These are phyloP conservation scores for Xerophyta viscosa DNA, from an alignment of 106 monocot species.

Conservation along the genomic window DNA sequence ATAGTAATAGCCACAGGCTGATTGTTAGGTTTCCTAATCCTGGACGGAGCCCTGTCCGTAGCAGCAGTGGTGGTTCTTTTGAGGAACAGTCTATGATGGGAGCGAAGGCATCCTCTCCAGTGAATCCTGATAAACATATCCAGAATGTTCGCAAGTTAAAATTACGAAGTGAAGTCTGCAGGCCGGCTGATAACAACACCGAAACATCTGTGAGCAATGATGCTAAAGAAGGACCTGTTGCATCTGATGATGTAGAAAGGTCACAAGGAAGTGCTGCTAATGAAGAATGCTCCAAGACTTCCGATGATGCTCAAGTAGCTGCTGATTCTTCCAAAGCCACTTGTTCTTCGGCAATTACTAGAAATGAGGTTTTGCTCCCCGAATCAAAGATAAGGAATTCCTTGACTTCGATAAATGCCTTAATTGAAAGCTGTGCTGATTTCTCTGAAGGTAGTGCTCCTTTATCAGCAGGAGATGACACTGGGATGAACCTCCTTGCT, in stretches of 20 bases:
- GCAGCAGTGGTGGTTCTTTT: slow-evolving; percentile 24
- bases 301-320: slow-evolving; percentile 17
- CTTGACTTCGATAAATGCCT: slow-evolving; percentile 34
- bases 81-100: slow-evolving; percentile 38
- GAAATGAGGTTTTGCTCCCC: slow-evolving; percentile 10
- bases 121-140: slow-evolving; percentile 23
- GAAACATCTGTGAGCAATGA: slow-evolving; percentile 34
- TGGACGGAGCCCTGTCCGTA: slow-evolving; percentile 42
- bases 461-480: slow-evolving; percentile 38
- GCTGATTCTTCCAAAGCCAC: slow-evolving; percentile 15
- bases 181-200: slow-evolving; percentile 30
- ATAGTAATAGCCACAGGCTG: slow-evolving; percentile 43
- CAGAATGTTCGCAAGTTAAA: slow-evolving; percentile 23
- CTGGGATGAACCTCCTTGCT: slow-evolving; percentile 58
- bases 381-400: slow-evolving; percentile 22
- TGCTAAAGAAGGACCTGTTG: slow-evolving; percentile 26
- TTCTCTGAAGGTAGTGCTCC: slow-evolving; percentile 27
- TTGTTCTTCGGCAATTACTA: slow-evolving; percentile 21
- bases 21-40: slow-evolving; percentile 55
- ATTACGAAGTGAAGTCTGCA: slow-evolving; percentile 28
- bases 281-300: slow-evolving; percentile 19
- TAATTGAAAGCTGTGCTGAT: slow-evolving; percentile 46
- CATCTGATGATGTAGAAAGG: slow-evolving; percentile 21
- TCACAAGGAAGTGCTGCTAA: slow-evolving; percentile 17
- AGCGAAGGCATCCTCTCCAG: slow-evolving; percentile 42